Conservation (phyloP, 441 rosid species). For the Croton laevigatus region DNA sequence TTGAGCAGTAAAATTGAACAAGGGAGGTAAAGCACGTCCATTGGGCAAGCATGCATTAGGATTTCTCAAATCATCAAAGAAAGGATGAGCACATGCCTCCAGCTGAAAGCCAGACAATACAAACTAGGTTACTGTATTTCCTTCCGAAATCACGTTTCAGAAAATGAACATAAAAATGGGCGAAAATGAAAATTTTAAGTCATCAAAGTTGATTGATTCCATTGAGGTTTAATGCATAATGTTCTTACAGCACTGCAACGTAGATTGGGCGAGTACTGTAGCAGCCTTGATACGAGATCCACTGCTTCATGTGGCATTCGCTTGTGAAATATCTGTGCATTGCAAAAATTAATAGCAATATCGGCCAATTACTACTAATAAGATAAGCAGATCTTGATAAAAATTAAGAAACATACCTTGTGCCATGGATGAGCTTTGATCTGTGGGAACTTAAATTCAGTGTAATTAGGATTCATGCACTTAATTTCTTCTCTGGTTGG, state of each 20-base stretch:
- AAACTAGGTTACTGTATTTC: constrained; percentile 15
- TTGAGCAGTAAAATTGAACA: constrained; percentile 71
- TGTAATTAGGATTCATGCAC: constrained; percentile 93
- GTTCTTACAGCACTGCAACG: constrained; percentile 75
- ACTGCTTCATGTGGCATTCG: constrained; percentile 69
- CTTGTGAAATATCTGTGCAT: constrained; percentile 58
- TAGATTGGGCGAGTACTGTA: constrained; percentile 80
- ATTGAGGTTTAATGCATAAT: background rate
- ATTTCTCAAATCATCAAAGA: constrained; percentile 66
- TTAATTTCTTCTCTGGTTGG: constrained; percentile 85
- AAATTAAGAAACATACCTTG: constrained; percentile 46
- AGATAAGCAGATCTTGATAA: constrained; percentile 8
- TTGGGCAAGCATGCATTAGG: constrained; percentile 63
- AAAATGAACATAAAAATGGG: background rate
- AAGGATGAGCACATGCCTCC: constrained; percentile 85
- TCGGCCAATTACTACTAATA: background rate
- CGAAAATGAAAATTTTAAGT: background rate
- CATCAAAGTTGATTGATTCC: background rate
- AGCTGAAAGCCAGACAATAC: constrained; percentile 37
- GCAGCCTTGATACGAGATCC: constrained; percentile 77
- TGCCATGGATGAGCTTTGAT: constrained; percentile 95
- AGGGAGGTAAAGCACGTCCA: constrained; percentile 66
- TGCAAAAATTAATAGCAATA: constrained; percentile 17
- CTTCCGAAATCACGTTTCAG: background rate
- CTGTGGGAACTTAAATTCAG: constrained; percentile 87